Evolutionary conservation across 768 basidiomycete genomes (phyloP), one percentile per base, ranked within the genome.

Genomic region (Suillus clintonianus): DNA sequence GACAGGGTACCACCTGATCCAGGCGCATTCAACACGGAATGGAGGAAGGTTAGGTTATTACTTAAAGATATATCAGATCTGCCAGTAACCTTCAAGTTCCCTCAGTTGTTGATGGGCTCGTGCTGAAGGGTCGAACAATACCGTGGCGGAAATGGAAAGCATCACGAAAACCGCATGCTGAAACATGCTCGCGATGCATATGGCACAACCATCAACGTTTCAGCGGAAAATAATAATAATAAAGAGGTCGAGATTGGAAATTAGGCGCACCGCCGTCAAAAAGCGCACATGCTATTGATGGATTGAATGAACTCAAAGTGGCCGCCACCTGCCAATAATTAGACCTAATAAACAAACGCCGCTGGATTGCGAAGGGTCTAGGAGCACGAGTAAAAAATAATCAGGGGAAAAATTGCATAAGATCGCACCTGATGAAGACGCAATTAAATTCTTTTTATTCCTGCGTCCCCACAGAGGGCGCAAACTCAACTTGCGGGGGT

Each of bases 171-270:
- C 51, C 51, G 27, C 56, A 57, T 57, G 56, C 56, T 57, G 39
- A 24, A 47, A 47, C 47, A 57, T 57, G 56, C 56, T 56, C 55
- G 55, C 37, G 37, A 17, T 39, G 15, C 55, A 56, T 37, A 57
- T 41, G 56, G 56, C 39, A 57, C 56, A 19, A 57, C 39, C 56
- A 57, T 57, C 56, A 57, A 57, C 39, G 56, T 57, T 57, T 30
- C 37, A 27, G 39, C 37, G 56, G 56, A 41, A 57, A 57, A 57
- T 41, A 57, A 53, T 43, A 43, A 43, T 57, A 19, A 57, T 57
- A 39, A 41, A 27, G 24, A 41, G 37, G 56, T 57, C 56, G 56
- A 27, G 37, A 57, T 57, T 57, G 56, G 56, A 57, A 57, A 57
- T 57, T 57, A 17, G 24, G 37, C 56, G 56, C 39, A 57, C 39